Base-by-base conservation (phyloP, 139 green algal species). In the Chlamydomonas sp. region DNA sequence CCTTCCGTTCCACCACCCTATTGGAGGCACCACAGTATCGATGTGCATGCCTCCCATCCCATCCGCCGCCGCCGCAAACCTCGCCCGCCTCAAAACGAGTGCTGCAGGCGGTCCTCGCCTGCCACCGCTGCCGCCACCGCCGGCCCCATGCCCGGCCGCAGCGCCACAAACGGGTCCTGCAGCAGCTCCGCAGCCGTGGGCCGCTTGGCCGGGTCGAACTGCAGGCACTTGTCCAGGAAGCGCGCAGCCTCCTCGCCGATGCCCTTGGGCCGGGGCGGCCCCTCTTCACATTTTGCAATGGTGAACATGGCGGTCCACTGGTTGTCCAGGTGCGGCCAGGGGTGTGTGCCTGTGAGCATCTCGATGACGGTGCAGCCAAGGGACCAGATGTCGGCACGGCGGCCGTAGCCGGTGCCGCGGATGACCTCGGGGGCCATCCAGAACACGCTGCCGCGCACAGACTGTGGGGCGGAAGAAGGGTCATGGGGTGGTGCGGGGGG, bases 391-490 rank as follows among this genome's bases (percentile, higher is more conserved):
- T 99, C 98, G 0, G 97, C 98, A 63, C 94, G 93, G 60, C 94
- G 91, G 63, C 95, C 95, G 78, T 89, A 89, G 74, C 84, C 90
- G 31, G 74, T 90, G 74, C 80, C 86, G 16, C 84, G 86, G 61
- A 89, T 90, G 58, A 89, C 86, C 90, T 99, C 98, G 5, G 98
- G 98, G 0, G 98, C 98, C 98, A 99, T 99, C 98, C 98, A 99
- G 90, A 98, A 99, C 0, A 96, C 95, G 59, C 95, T 98, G 80
- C 98, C 98, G 83, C 96, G 96, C 61, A 99, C 94, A 20, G 92
- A 96, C 90, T 94, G 92, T 79, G 17, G 5, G 61, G 60, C 59
- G 17, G 79, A 9, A 5, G 71, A 8, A 67, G 58, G 4, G 59
- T 66, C 17, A 57, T 10, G 80, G 20, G 17, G 61, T 12, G 80